A percentile compares a stretch with the other conserved stretches of the same genome.
These are phyloP conservation scores for Sanchytrium tribonematis DNA, from an alignment of 371 early-diverging fungal genomes.

Conservation along the genomic window DNA sequence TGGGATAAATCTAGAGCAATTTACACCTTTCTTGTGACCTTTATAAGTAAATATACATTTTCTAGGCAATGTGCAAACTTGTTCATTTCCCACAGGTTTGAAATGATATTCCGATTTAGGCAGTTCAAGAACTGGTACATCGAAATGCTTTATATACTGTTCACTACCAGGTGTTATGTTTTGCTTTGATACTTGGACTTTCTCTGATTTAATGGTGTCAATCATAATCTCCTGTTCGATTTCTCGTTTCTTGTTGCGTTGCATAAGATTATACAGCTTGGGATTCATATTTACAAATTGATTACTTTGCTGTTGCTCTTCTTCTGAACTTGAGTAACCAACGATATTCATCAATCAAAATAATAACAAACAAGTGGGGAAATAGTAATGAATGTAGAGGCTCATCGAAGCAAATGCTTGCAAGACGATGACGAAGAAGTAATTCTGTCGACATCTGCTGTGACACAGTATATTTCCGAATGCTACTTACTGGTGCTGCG, in stretches of 20 bases:
- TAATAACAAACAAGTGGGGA: no score
- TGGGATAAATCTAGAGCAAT: conserved; percentile 64
- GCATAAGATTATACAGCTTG: background rate
- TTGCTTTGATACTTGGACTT: background rate
- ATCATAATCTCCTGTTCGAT: background rate
- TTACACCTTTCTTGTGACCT: conserved; percentile 73
- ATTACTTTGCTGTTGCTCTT: background rate
- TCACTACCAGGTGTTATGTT: background rate
- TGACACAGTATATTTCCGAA: no score
- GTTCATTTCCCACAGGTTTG: background rate
- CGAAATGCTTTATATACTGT: background rate
- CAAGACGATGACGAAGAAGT: no score
- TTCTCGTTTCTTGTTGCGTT: background rate
- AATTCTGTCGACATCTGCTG: no score
- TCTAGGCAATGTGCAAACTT: background rate
- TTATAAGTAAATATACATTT: background rate
- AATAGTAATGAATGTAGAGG: no score
- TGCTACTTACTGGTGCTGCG: no score
- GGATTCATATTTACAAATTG: background rate
- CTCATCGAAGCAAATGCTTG: no score
- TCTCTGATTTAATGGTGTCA: background rate
- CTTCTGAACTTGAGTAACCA: background rate
- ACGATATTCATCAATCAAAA: conserved; percentile 1
- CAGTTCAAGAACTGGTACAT: background rate
- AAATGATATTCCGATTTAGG: background rate